Evolutionary conservation across 345 rosid genomes (phyloP), one percentile per base, ranked within the genome.

Genomic region (Salix udensis): DNA sequence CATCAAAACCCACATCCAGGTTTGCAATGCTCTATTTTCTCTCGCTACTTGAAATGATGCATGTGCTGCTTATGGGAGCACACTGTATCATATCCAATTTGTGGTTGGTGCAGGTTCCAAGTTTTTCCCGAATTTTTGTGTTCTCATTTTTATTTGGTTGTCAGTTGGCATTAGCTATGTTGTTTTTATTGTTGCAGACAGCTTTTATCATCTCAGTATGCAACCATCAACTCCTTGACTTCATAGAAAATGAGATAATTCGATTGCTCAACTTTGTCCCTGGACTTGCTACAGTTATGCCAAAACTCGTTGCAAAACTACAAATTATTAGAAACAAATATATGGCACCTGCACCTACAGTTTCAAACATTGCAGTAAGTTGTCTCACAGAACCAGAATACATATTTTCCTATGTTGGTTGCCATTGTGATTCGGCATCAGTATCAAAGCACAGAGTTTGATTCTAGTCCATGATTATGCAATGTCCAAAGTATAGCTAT

Each of bases 1-100:
- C 24, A 87, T 96, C 73, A 96, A 96, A 83, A 91, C 99, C 80
- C 98, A 96, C 86, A 92, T 96, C 70, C 99, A 96, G 96, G 99
- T 96, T 65, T 36, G 84, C 66, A 8, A 65, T 68, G 14, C 31
- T 44, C 36, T 11, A 62, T 62, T 42, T 34, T 36, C 21, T 48
- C 4, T 2, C 7, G n/a, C 9, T 18, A 52, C 58, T 16, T 52
- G 58, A 52, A 18, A 6, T 18, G n/a, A 52, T 52, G 58, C 23
- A 18, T 18, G 2, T 52, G 58, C 19, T 52, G 0, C 58, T 18
- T 52, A 0, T 52, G 23, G 3, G 2, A 52, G 19, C 58, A 52
- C 58, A 52, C 21, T 18, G 23, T 6, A 19, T 21, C n/a, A 52
- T 52, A 19, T 52, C 58, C 58, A 52, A 52, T 52, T 52, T 8